Conservation (phyloP, 768 basidiomycete genomes). For the Ramaria sp. region DNA sequence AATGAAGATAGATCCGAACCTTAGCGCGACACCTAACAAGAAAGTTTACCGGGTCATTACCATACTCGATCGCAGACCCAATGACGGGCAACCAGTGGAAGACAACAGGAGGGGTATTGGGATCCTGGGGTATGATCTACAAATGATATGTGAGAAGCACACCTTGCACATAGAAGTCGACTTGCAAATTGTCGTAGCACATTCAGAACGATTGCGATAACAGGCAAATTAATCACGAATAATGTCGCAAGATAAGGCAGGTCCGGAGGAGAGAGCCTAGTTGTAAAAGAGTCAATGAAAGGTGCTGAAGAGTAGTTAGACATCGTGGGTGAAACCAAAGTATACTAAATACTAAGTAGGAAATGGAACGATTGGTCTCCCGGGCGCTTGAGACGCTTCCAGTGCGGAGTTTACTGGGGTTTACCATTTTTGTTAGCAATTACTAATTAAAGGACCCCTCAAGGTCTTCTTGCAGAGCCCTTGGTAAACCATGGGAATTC, state of each 20-base stretch:
- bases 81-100: constrained; percentile 89
- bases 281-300: neutral
- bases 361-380: constrained; percentile 3
- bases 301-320: neutral
- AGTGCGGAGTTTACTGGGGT: too few species aligned
- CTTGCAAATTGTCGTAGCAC: constrained; percentile 70
- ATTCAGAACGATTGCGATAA: constrained; percentile 62
- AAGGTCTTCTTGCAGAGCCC: too few species aligned
- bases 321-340: neutral
- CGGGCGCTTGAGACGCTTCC: too few species aligned
- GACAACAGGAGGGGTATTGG: constrained; percentile 75
- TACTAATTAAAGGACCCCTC: too few species aligned
- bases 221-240: constrained; percentile 51
- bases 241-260: constrained; percentile 22
- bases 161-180: constrained; percentile 3
- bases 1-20: constrained; percentile 30
- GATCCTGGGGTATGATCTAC: constrained; percentile 58
- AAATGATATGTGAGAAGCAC: neutral
- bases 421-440: too few species aligned
- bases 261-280: neutral
- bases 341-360: neutral
- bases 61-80: constrained; percentile 83
- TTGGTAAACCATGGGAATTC: too few species aligned
- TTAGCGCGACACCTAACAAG: constrained; percentile 70
- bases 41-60: constrained; percentile 87